A percentile compares a stretch with the other conserved stretches of the same genome.
These are phyloP conservation scores for Cicer judaicum DNA, from an alignment of 306 rosid genomes.

Conservation along the genomic window DNA sequence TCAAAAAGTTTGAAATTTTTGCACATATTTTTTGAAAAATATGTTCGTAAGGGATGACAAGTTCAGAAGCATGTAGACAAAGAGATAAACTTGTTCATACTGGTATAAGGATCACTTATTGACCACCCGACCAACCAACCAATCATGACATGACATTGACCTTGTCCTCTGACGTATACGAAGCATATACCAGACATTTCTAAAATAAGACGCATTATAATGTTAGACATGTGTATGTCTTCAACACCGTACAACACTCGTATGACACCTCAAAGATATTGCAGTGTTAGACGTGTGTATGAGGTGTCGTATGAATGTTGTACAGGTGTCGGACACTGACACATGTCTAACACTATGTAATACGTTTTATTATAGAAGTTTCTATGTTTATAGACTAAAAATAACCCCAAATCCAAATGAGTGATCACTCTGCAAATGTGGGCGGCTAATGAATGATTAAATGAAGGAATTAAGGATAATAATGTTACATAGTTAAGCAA, in stretches of 20 bases:
- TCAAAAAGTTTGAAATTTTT: constrained; percentile 4
- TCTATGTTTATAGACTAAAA: too few relatives aligned
- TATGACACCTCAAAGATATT: too few relatives aligned
- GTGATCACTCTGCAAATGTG: neutral
- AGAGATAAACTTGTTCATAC: constrained; percentile 40
- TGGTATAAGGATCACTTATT: neutral
- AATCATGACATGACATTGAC: constrained; percentile 3
- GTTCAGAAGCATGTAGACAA: neutral
- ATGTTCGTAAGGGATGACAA: neutral
- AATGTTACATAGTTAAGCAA: neutral
- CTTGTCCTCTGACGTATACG: neutral
- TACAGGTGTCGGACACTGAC: too few relatives aligned
- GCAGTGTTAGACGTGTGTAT: too few relatives aligned
- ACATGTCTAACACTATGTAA: too few relatives aligned
- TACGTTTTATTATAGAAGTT: too few relatives aligned
- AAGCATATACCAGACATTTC: too few relatives aligned
- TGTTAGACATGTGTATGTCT: too few relatives aligned
- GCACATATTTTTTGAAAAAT: neutral
- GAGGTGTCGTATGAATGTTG: too few relatives aligned
- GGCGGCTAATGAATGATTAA: constrained; percentile 38
- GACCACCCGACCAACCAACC: neutral
- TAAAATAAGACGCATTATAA: too few relatives aligned
- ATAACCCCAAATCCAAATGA: too few relatives aligned
- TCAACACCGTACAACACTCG: too few relatives aligned
- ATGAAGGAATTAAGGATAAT: constrained; percentile 3